Percentiles rank a stretch among this genome's conserved stretches.
Conservation (phyloP, 2,329 filamentous ascomycete genomes). For the Cordyceps militaris region DNA sequence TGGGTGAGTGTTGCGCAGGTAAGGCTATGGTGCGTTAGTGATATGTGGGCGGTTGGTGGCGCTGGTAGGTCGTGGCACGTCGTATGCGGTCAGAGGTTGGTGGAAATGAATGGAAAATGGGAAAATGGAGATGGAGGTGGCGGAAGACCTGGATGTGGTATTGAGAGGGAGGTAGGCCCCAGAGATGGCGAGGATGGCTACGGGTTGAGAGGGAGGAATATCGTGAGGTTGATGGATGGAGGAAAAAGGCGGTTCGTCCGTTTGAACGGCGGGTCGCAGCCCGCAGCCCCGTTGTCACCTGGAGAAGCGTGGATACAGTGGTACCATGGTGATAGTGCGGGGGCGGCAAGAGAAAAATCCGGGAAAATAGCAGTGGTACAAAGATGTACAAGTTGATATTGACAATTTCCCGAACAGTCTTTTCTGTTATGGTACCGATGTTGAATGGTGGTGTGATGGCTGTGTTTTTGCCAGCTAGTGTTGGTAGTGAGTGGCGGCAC, state of each 20-base stretch:
- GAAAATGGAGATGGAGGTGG: background rate
- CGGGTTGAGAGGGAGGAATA: background rate
- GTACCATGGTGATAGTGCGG: no score
- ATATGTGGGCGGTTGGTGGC: background rate
- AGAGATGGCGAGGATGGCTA: background rate
- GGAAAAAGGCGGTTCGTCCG: background rate
- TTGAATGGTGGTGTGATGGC: no score
- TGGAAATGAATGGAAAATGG: background rate
- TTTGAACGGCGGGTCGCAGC: background rate
- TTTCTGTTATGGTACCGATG: no score
- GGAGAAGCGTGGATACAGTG: background rate
- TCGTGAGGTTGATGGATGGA: background rate
- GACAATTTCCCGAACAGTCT: no score
- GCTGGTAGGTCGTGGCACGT: background rate
- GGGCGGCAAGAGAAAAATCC: no score
- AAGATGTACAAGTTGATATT: no score
- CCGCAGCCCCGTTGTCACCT: background rate
- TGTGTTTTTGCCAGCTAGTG: no score
- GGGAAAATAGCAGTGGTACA: no score
- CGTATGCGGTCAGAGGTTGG: background rate
- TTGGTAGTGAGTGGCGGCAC: no score
- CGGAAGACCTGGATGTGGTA: background rate
- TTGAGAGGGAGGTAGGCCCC: background rate
- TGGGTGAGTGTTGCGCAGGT: background rate
- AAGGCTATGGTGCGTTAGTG: background rate